phyloP scores from a whole-genome alignment of 2,329 filamentous ascomycete species.

The Colletotrichum kahawae region DNA sequence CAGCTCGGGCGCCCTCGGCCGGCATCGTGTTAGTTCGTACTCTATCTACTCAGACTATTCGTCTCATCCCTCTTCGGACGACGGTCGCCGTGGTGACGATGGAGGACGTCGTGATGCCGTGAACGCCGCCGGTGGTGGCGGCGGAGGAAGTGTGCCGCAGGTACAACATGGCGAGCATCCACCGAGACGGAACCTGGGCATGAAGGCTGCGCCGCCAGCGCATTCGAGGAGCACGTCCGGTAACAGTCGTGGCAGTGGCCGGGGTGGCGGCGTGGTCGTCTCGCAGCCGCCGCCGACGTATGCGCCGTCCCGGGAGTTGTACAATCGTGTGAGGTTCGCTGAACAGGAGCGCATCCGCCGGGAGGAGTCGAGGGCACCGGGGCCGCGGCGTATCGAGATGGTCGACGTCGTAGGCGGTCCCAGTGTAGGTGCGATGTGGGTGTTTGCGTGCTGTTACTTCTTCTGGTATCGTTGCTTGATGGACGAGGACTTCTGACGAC shows the following conservation, averaged over 20 bases:
- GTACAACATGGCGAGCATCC: not conserved
- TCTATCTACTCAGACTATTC: slow-evolving; percentile 12
- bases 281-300: slow-evolving; percentile 9
- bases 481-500: slow-evolving; percentile 15
- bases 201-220: not conserved
- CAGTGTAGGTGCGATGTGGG: not conserved
- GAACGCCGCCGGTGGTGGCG: not conserved
- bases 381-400: not conserved
- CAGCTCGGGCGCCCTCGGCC: slow-evolving; percentile 8
- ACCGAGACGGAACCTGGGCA: not conserved
- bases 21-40: not conserved
- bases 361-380: not conserved
- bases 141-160: not conserved
- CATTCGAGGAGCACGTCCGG: not conserved
- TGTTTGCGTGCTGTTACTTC: slow-evolving; percentile 16
- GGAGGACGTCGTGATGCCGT: not conserved
- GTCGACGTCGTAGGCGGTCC: not conserved
- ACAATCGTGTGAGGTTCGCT: slow-evolving; percentile 10
- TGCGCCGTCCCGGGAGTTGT: not conserved
- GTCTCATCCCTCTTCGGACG: slow-evolving; percentile 2
- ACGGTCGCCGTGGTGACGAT: not conserved
- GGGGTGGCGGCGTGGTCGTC: not conserved
- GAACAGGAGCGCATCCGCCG: not conserved
- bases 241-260: not conserved
- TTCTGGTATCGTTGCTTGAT: slow-evolving; percentile 18